Base-by-base conservation (phyloP, 1,284 basidiomycete genomes). In the Taiwanofungus camphoratus region DNA sequence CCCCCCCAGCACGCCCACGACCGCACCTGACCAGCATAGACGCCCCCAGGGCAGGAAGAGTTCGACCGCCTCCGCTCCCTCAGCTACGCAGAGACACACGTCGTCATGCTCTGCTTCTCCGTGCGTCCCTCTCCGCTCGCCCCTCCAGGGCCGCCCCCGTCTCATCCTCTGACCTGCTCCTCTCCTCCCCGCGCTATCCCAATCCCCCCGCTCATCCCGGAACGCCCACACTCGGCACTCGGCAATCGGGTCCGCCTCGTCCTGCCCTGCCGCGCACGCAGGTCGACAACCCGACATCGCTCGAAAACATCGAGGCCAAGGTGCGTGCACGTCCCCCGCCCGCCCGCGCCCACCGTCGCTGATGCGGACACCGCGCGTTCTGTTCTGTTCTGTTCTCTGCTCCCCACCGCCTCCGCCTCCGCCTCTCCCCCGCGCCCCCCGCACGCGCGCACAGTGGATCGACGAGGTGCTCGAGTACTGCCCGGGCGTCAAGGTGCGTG, bases 261-360 rank as follows among this genome's bases (percentile, higher is more conserved):
- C 22, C 91, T 86, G 16, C 63, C n/a, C n/a, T n/a, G n/a, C n/a
- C n/a, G n/a, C n/a, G n/a, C n/a, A n/a, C n/a, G n/a, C 91, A 91
- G 89, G 84, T 95, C 20, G 92, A 96, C 60, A 91, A 90, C 52
- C 93, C 92, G 3, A 78, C 77, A 23, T 96, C 92, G 22, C 66
- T 98, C 45, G 92, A 94, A 56, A 98, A 98, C 59, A 80, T 95
- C 20, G 90, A 94, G 59, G 72, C 79, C n/a, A 94, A 94, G 71
- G 91, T 91, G 52, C 47, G 29, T 34, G 22, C 41, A n/a, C 27
- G 31, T 23, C 29, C 35, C 22, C n/a, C 34, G n/a, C 22, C 2
- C 49, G 19, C 15, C 26, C 23, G 13, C 13, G 16, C 27, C n/a
- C n/a, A n/a, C n/a, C n/a, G n/a, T n/a, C n/a, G n/a, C n/a, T n/a